Evolutionary conservation across 2,329 filamentous ascomycete genomes (phyloP), one percentile per base, ranked within the genome.

Genomic region (Curvularia sp.): DNA sequence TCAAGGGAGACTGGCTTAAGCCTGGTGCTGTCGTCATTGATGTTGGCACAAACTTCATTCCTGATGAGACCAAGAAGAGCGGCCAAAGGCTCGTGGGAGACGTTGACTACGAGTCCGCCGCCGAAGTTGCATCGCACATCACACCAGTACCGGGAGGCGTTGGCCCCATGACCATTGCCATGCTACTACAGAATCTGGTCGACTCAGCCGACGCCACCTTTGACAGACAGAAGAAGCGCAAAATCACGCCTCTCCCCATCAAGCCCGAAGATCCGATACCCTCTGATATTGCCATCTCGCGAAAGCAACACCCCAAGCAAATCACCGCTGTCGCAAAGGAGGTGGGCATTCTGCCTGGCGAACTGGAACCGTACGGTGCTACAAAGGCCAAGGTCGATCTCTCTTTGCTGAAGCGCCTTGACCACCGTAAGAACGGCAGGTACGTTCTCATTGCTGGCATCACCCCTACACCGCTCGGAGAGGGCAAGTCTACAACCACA

Each of bases 401-500:
- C 4, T 84, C 84, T 59, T 80, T 97, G 50, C 81, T 98, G 55
- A 89, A 94, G 77, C 88, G 95, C 61, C 85, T 99, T 6, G 86
- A 89, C 55, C 93, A 99, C 77, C 91, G 95, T 65, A 87, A 86
- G 63, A 89, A 99, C 74, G 95, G 95, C 54, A 89, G 90, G 61
- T 99, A 98, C 75, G 86, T 99, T 65, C 86, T 98, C 34, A 91
- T 99, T 19, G 94, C 93, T 54, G 95, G 95, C 64, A 98, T 99
- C 66, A 99, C 95, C 0, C 95, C 95, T 1, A 99, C 95, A 7
- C 95, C 95, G 23, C 86, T 99, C 6, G 95, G 95, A 15, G 95
- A 99, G 82, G 95, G 95, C 69, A 99, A 99, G 81, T 98, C 95
- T 10, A 99, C 95, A 1, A 99, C 95, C 1, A 99, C 95, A 7